phyloP scores from a whole-genome alignment of 805 yeast genomes.

The Ogataea sp. region DNA sequence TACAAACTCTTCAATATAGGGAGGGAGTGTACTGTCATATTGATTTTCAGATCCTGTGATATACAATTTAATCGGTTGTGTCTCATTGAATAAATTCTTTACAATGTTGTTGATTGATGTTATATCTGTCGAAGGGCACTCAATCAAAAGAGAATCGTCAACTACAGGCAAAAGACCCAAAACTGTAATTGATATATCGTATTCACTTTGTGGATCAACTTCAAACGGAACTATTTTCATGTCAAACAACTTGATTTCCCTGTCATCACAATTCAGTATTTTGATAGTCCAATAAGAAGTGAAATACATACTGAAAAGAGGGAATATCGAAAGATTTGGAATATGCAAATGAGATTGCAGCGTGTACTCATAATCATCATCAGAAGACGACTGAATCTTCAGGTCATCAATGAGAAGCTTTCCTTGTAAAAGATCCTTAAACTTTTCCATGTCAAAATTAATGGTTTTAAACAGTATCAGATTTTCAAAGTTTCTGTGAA shows the following conservation, averaged over 20 bases:
- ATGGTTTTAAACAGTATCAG: background rate
- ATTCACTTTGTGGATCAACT: background rate
- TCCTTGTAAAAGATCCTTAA: background rate
- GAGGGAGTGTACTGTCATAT: background rate
- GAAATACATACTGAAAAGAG: background rate
- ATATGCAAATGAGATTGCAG: background rate
- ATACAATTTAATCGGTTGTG: background rate
- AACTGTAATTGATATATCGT: background rate
- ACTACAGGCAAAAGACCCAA: background rate
- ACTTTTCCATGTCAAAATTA: background rate
- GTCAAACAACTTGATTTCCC: background rate
- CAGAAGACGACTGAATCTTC: background rate
- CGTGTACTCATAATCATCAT: background rate
- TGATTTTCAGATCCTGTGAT: conserved; percentile 3
- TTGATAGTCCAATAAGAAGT: conserved; percentile 3
- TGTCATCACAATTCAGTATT: conserved; percentile 4
- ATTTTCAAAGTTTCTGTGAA: background rate
- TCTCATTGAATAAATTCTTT: background rate
- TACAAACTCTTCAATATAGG: conserved; percentile 6
- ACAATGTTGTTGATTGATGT: background rate
- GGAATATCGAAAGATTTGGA: background rate
- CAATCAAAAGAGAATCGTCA: background rate
- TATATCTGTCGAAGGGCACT: background rate
- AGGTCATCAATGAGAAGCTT: background rate
- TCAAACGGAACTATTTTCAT: background rate